Base-by-base conservation (phyloP, 176 grass and related monocot genomes). In the Musa beccarii region DNA sequence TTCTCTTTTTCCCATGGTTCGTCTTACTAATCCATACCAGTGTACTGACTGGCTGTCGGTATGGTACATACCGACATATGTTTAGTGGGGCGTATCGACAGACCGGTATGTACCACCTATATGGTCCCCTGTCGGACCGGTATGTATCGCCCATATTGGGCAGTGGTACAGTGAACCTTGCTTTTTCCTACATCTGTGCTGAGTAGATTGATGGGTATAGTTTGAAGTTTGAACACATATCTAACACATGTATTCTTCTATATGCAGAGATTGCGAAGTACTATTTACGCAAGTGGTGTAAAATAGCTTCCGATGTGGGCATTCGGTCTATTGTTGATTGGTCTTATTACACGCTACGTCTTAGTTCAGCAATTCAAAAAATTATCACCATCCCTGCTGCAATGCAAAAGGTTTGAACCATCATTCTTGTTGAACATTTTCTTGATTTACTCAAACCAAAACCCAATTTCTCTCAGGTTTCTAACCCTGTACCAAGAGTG, bases 301-400 rank as follows among this genome's bases (percentile, higher is more conserved):
- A 88, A 84, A 88, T 97, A 61, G 89, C 90, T 62, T 89, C 90
- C 51, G 90, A 89, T 81, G 82, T 81, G 80, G 83, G 49, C 80
- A 89, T 97, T 69, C 82, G 94, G 72, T 85, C 84, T 65, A 97
- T 93, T 62, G 78, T 97, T 81, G 94, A 97, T 87, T 97, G 94
- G 94, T 91, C 94, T 54, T 97, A 97, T 75, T 97, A 93, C 80
- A 97, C 89, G 68, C 88, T 90, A 84, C 88, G 90, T 52, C 82
- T 97, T 82, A 89, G 85, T 78, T 93, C 90, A 43, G 71, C 88
- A 84, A 91, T 97, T 80, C 94, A 97, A 81, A 97, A 97, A 85
- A 97, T 97, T 78, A 97, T 97, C 81, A 97, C 90, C 63, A 97
- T 93, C 84, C 90, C 90, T 82, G 90, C 94, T 70, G 94, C 94